Evolutionary conservation across 768 basidiomycete genomes (phyloP).

Genomic region (Hericium rajendrae): DNA sequence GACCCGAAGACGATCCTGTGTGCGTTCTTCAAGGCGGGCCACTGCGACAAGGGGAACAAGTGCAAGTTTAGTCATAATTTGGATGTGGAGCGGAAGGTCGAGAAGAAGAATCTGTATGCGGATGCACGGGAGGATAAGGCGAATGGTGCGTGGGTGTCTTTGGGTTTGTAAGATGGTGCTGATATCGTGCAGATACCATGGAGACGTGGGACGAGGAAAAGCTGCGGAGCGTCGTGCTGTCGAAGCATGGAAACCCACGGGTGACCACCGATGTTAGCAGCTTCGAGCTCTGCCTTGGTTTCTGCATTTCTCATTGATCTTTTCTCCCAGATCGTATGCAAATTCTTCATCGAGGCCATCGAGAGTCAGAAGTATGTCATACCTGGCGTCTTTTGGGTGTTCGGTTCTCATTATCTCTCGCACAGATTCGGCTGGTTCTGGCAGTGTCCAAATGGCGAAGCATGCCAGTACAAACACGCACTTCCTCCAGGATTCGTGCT

Average conservation of each 20-base stretch:
- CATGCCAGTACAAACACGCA: slow-evolving; percentile 91
- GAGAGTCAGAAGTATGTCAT: slow-evolving; percentile 66
- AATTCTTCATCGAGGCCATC: slow-evolving; percentile 93
- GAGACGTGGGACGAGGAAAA: slow-evolving; percentile 97
- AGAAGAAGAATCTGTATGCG: slow-evolving; percentile 92
- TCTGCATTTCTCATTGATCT: slow-evolving; percentile 3
- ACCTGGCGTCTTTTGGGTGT: neutral
- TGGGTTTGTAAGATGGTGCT: neutral
- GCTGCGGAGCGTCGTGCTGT: slow-evolving; percentile 75
- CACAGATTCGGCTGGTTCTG: slow-evolving; percentile 88
- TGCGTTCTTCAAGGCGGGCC: slow-evolving; percentile 84
- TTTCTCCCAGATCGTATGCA: slow-evolving; percentile 81
- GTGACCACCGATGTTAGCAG: slow-evolving; percentile 81
- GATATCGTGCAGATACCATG: slow-evolving; percentile 70
- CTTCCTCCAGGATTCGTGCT: slow-evolving; percentile 94
- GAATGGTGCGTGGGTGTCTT: slow-evolving; percentile 37
- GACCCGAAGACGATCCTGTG: slow-evolving; percentile 95
- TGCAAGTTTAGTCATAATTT: slow-evolving; percentile 97
- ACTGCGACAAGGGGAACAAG: slow-evolving; percentile 87
- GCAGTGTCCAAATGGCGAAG: slow-evolving; percentile 85
- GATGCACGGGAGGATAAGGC: slow-evolving; percentile 79
- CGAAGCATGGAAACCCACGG: slow-evolving; percentile 82
- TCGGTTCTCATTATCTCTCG: neutral
- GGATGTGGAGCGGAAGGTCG: slow-evolving; percentile 81
- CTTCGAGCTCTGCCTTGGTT: neutral